A percentile compares a stretch with the other conserved stretches of the same genome.
Evolutionary conservation across 495 filamentous ascomycete species (phyloP).

Genomic region (Neurospora tetrasperma): DNA sequence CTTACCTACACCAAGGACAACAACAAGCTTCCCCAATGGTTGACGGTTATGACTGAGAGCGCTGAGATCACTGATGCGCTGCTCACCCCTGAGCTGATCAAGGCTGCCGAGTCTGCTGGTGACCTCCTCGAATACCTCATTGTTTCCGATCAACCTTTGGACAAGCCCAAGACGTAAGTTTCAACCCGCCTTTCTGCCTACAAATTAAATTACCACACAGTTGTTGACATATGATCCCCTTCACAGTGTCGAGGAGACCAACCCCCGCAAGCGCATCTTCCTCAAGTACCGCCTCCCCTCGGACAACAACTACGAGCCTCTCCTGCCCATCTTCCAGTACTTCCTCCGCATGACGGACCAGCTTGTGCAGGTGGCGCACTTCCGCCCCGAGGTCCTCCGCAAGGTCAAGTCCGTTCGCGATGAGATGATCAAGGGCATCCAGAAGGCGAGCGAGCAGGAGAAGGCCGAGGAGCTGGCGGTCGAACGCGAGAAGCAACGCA

Average conservation of each 20-base stretch:
- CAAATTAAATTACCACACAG: background rate
- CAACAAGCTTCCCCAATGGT: constrained; percentile 80
- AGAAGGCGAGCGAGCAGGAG: constrained; percentile 77
- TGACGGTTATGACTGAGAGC: constrained; percentile 91
- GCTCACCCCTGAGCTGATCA: constrained; percentile 72
- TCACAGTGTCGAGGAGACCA: constrained; percentile 69
- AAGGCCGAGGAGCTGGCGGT: constrained; percentile 79
- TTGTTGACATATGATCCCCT: constrained; percentile 11
- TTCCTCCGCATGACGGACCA: constrained; percentile 78
- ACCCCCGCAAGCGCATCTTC: constrained; percentile 76
- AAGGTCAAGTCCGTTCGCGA: constrained; percentile 75
- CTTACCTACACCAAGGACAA: constrained; percentile 88
- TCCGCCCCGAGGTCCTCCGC: constrained; percentile 80
- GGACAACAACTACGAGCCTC: constrained; percentile 50
- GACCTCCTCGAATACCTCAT: constrained; percentile 81
- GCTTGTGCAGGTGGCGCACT: constrained; percentile 66
- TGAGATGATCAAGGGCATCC: constrained; percentile 68
- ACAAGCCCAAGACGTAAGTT: constrained; percentile 78
- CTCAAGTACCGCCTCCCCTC: constrained; percentile 65
- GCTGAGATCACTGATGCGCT: constrained; percentile 87
- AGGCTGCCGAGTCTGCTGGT: constrained; percentile 70
- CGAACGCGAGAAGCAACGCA: constrained; percentile 76
- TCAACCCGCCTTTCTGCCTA: background rate
- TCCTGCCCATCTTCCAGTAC: constrained; percentile 66
- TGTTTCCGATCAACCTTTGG: constrained; percentile 79